Conservation (phyloP, 139 green algal genomes). For the Chlorella sorokiniana region DNA sequence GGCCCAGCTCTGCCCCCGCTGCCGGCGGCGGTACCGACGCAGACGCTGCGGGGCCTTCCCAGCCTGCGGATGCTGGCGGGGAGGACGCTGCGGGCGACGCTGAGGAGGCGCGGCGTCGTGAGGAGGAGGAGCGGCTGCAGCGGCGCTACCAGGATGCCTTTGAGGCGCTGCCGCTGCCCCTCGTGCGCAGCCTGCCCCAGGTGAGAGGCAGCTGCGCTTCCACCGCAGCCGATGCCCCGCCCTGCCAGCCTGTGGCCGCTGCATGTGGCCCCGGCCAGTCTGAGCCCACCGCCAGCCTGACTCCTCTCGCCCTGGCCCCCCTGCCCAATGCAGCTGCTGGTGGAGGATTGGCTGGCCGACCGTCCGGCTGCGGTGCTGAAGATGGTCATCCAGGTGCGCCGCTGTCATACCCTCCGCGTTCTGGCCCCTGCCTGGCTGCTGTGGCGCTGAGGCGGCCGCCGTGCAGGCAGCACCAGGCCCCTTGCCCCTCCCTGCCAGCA, state of each 20-base stretch:
- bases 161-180: slow-evolving; percentile 28
- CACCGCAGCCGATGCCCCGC: background rate
- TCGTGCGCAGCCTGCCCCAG: slow-evolving; percentile 40
- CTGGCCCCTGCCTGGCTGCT: no score
- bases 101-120: slow-evolving; percentile 21
- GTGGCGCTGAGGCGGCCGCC: no score
- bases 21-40: background rate
- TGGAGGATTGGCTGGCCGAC: slow-evolving; percentile 57
- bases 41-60: background rate
- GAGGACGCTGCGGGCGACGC: background rate
- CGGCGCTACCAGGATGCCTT: slow-evolving; percentile 17
- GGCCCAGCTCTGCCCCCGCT: background rate
- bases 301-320: background rate
- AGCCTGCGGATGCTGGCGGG: background rate
- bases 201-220: slow-evolving; percentile 29
- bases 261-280: background rate
- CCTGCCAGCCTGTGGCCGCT: background rate
- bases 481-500: no score
- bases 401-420: no score
- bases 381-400: slow-evolving; percentile 58
- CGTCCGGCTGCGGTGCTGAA: slow-evolving; percentile 54
- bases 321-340: background rate
- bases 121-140: slow-evolving; percentile 31
- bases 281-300: background rate
- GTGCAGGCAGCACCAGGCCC: no score